phyloP scores from a whole-genome alignment of 129 eudicot genomes.

The Smallanthus sonchifolius region DNA sequence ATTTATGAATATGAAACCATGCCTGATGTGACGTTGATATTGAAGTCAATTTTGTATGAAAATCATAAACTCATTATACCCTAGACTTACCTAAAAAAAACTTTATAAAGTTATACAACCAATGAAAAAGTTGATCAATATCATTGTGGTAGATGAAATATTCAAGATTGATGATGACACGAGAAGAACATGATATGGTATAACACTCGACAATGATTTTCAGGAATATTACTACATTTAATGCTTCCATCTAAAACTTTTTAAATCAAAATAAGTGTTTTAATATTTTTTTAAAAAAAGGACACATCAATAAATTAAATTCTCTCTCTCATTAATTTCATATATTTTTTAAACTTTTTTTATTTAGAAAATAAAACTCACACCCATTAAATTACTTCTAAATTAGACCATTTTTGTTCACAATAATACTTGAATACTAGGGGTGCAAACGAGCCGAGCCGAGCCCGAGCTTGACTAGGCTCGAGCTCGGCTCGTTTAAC shows the following conservation, averaged over 20 bases:
- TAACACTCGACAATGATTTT: neutral
- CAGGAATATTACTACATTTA: neutral
- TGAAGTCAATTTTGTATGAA: neutral
- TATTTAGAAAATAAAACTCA: no score
- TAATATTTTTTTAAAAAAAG: neutral
- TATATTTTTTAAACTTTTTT: no score
- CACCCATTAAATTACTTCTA: no score
- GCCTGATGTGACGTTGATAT: no score
- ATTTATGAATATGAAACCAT: no score
- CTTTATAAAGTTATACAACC: neutral
- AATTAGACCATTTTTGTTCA: no score
- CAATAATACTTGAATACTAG: no score
- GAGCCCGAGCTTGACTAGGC: no score
- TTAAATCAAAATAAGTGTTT: neutral
- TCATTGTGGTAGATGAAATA: neutral
- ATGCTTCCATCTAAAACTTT: neutral
- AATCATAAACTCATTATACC: neutral
- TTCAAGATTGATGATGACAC: slow-evolving; percentile 1
- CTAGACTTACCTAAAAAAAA: neutral
- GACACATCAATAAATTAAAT: neutral
- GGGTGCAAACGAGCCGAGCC: no score
- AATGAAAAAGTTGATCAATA: neutral
- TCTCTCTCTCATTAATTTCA: neutral
- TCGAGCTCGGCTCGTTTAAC: no score
- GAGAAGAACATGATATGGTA: neutral